Evolutionary conservation across 2,329 filamentous ascomycete species (phyloP).

Genomic region (Verticillium longisporum): DNA sequence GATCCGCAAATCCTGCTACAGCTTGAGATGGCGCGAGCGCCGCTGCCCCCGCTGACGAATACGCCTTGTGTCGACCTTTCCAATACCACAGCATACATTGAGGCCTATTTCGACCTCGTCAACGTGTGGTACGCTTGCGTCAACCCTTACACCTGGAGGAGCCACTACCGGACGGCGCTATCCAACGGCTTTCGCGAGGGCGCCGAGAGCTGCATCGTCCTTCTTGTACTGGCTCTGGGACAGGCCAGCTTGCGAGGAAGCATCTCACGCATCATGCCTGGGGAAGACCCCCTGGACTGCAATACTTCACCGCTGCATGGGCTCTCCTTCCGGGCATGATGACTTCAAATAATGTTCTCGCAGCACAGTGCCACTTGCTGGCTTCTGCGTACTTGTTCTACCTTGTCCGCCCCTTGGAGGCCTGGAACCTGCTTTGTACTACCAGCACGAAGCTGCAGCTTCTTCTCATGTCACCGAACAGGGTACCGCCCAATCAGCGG

Average conservation of each 20-base stretch:
- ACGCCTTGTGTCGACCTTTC: slow-evolving; percentile 63
- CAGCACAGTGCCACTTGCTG: slow-evolving; percentile 73
- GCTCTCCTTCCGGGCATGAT: slow-evolving; percentile 69
- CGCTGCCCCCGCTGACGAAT: slow-evolving; percentile 61
- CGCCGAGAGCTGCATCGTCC: slow-evolving; percentile 74
- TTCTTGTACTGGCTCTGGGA: slow-evolving; percentile 71
- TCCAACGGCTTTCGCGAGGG: slow-evolving; percentile 72
- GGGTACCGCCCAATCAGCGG: slow-evolving; percentile 62
- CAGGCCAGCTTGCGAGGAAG: slow-evolving; percentile 70
- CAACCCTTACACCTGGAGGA: slow-evolving; percentile 73
- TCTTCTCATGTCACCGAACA: slow-evolving; percentile 64
- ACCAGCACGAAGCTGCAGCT: slow-evolving; percentile 78
- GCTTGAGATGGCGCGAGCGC: slow-evolving; percentile 72
- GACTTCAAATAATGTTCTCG: slow-evolving; percentile 71
- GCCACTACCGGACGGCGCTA: slow-evolving; percentile 67
- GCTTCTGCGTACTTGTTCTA: slow-evolving; percentile 80
- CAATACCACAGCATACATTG: slow-evolving; percentile 67
- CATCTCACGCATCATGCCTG: slow-evolving; percentile 63
- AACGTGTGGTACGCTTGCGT: slow-evolving; percentile 85
- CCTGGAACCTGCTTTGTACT: slow-evolving; percentile 73
- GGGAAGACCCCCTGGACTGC: slow-evolving; percentile 68
- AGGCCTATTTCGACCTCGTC: slow-evolving; percentile 73
- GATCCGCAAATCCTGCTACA: slow-evolving; percentile 77
- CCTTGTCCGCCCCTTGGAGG: slow-evolving; percentile 72
- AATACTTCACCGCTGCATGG: slow-evolving; percentile 79